phyloP scores from a whole-genome alignment of 2,329 filamentous ascomycete genomes.

The Ampelomyces quisqualis region DNA sequence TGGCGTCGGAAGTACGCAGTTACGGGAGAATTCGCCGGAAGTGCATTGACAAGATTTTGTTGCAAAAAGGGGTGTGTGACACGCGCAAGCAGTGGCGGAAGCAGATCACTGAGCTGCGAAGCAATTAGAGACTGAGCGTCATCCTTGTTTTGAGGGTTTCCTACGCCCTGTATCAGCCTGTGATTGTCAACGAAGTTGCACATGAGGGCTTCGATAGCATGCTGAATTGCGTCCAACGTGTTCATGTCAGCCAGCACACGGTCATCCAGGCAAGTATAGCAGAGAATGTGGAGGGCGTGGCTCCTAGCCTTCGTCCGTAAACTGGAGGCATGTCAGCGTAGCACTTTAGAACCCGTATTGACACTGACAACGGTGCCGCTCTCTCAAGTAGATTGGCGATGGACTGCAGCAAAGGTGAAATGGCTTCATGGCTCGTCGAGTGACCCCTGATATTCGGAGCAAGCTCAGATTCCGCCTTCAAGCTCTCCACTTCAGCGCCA shows the following conservation, averaged over 20 bases:
- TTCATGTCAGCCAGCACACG: conserved; percentile 26
- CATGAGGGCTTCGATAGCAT: conserved; percentile 35
- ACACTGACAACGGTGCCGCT: conserved; percentile 29
- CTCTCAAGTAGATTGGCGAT: conserved; percentile 26
- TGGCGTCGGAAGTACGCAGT: conserved; percentile 64
- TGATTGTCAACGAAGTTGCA: conserved; percentile 27
- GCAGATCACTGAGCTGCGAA: conserved; percentile 28
- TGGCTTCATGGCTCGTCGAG: conserved; percentile 9
- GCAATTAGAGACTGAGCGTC: conserved; percentile 24
- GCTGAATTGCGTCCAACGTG: conserved; percentile 27
- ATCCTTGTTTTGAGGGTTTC: conserved; percentile 11
- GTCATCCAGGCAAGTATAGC: conserved; percentile 36
- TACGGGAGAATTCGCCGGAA: conserved; percentile 56
- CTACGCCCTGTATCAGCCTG: conserved; percentile 27
- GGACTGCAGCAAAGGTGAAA: conserved; percentile 27
- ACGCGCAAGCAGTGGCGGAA: conserved; percentile 29
- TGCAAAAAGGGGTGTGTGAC: conserved; percentile 56
- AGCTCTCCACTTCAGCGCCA: conserved; percentile 49
- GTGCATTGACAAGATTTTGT: conserved; percentile 58
- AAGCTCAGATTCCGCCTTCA: conserved; percentile 8
- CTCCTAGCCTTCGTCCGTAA: conserved; percentile 22
- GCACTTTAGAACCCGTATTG: not conserved
- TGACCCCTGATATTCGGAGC: conserved; percentile 8
- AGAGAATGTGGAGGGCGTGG: conserved; percentile 29
- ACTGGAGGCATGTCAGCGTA: conserved; percentile 18